Conservation (phyloP, 768 basidiomycete species). For the Boletus speciosus region DNA sequence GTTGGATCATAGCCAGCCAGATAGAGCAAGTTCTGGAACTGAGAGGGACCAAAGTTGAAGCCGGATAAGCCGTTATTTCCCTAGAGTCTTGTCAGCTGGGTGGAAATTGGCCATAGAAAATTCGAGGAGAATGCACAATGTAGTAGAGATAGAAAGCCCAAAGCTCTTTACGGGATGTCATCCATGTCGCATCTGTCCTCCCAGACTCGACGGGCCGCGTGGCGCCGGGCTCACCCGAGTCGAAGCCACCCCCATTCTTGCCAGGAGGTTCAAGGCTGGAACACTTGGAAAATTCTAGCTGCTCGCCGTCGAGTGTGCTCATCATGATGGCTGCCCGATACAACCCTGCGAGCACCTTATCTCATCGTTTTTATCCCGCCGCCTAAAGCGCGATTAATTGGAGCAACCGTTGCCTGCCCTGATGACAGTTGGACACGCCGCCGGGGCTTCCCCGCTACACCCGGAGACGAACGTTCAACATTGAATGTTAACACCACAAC, state of each 20-base stretch:
- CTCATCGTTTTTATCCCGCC: too few relatives aligned
- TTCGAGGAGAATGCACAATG: constrained; percentile 31
- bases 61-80: constrained; percentile 69
- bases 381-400: too few relatives aligned
- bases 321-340: neutral
- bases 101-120: neutral
- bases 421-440: too few relatives aligned
- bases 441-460: too few relatives aligned
- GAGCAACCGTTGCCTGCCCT: too few relatives aligned
- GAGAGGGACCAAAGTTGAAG: constrained; percentile 70
- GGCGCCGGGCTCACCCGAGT: neutral
- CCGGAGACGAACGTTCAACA: too few relatives aligned
- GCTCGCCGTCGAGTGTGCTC: neutral
- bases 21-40: constrained; percentile 71
- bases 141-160: constrained; percentile 64
- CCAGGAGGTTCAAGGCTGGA: neutral
- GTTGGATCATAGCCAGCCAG: constrained; percentile 70
- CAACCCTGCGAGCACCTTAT: neutral
- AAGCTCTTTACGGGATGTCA: constrained; percentile 48
- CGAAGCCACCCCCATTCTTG: neutral
- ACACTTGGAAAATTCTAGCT: neutral
- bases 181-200: neutral
- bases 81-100: constrained; percentile 17
- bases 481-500: too few relatives aligned
- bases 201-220: neutral